Percentiles rank a stretch among this genome's conserved stretches.
Evolutionary conservation across 1,284 basidiomycete genomes (phyloP).

Genomic region (Moesziomyces sp.): DNA sequence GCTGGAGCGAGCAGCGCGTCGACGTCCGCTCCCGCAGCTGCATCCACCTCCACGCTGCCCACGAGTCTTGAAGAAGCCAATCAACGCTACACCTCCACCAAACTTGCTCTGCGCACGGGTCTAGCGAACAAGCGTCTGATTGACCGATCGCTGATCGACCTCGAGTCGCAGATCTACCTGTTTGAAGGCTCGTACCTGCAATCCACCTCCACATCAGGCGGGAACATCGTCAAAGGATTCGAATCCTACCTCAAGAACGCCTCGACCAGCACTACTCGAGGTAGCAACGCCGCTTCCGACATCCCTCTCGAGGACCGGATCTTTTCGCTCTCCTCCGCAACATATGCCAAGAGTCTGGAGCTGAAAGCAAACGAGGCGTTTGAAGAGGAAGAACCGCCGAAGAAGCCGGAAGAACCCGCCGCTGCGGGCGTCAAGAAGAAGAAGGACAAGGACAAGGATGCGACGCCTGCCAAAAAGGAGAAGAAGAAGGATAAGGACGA

Average conservation of each 20-base stretch:
- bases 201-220: constrained; percentile 61
- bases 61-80: constrained; percentile 61
- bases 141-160: constrained; percentile 60
- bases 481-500: constrained; percentile 11
- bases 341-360: constrained; percentile 60
- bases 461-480: not conserved
- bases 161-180: constrained; percentile 66
- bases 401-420: constrained; percentile 8
- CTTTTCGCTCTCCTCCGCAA: constrained; percentile 59
- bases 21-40: not conserved
- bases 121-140: constrained; percentile 58
- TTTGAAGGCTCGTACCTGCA: constrained; percentile 66
- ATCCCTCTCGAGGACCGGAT: constrained; percentile 59
- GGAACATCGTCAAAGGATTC: constrained; percentile 67
- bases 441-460: constrained; percentile 27
- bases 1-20: constrained; percentile 1
- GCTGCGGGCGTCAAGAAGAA: constrained; percentile 14
- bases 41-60: constrained; percentile 5
- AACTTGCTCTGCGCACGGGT: constrained; percentile 48
- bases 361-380: constrained; percentile 55
- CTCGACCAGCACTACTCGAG: constrained; percentile 1
- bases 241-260: constrained; percentile 62
- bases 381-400: constrained; percentile 11
- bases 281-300: constrained; percentile 12
- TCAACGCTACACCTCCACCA: constrained; percentile 55